A percentile compares a stretch with the other conserved stretches of the same genome.
These are phyloP conservation scores for Cnidoscolus chayamansa DNA, from an alignment of 441 rosid genomes.

Conservation along the genomic window DNA sequence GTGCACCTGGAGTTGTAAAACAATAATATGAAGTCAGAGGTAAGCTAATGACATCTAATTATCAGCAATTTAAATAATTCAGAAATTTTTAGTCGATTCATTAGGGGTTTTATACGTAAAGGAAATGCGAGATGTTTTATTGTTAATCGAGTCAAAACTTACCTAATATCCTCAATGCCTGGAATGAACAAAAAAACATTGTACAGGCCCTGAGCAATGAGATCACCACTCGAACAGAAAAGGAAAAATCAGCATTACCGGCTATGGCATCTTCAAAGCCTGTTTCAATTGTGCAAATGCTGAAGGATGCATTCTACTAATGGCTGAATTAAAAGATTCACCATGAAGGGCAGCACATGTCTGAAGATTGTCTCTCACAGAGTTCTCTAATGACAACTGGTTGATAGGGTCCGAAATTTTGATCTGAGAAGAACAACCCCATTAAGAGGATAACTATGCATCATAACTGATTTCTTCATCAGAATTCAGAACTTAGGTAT, in stretches of 20 bases:
- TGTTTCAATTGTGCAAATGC: conserved; percentile 86
- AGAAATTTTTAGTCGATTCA: not conserved
- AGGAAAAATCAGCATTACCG: conserved; percentile 13
- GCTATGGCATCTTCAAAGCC: conserved; percentile 82
- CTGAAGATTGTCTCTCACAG: conserved; percentile 81
- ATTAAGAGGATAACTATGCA: not conserved
- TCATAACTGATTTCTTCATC: not conserved
- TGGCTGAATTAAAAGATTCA: conserved; percentile 73
- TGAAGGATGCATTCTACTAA: conserved; percentile 80
- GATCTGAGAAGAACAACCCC: conserved; percentile 40
- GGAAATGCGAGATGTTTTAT: not conserved
- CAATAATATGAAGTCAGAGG: not conserved
- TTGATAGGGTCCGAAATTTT: conserved; percentile 75
- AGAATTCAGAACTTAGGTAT: conserved; percentile 8
- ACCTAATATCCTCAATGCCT: conserved; percentile 20
- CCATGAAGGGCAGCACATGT: conserved; percentile 85
- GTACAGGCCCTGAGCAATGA: conserved; percentile 21
- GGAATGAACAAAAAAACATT: conserved; percentile 21
- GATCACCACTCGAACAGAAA: conserved; percentile 12
- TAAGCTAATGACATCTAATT: not conserved
- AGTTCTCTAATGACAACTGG: conserved; percentile 74
- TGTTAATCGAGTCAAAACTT: conserved; percentile 4
- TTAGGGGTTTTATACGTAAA: not conserved
- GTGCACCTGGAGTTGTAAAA: conserved; percentile 30
- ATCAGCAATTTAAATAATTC: not conserved